Base-by-base conservation (phyloP, 2,329 filamentous ascomycete genomes). In the Huntiella omanensis region DNA sequence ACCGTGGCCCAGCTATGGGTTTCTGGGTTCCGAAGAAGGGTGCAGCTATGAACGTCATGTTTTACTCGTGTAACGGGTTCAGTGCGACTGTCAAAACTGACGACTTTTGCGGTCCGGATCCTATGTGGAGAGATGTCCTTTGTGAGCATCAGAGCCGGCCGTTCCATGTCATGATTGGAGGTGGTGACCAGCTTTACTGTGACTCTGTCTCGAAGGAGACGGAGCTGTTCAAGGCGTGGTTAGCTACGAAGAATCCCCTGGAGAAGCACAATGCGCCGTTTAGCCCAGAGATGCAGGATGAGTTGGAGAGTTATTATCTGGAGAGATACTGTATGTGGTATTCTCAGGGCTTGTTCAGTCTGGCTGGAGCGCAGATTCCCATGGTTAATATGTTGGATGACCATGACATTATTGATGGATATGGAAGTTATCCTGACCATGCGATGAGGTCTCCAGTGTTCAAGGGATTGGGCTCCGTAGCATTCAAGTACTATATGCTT, bases 381-480 rank as follows among this genome's bases (percentile, higher is more conserved):
- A 96, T 95, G 87, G 75, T 98, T 55, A 98, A 98, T 59, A 87
- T 98, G 60, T 95, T 83, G 69, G 88, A 96, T 60, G 91, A 96
- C 55, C 91, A 96, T 58, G 83, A 91, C 54, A 82, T 87, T 54
- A 87, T 87, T 52, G 81, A 87, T 61, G 91, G 92, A 1, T 98
- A 80, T 58, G 91, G 91, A 5, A 94, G 86, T 0, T 98, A 96
- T 59, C 79, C 87, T 3, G 75, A 95, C 53, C 76, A 83, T 53
- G 91, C 94, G 56, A 96, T 95, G 85, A 75, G 73, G 53, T 84
- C 83, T 2, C 81, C 84, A 1, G 83, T 96, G 0, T 93, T 98
- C 58, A 80, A 79, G 2, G 91, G 92, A 0, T 62, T 98, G 6
- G 92, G 91, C 2, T 82, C 81, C 34, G 77, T 96, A 43, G 88